Percentiles rank a stretch among this genome's conserved stretches.
These are phyloP conservation scores for Suillus subaureus DNA, from an alignment of 768 basidiomycete species.

Conservation along the genomic window DNA sequence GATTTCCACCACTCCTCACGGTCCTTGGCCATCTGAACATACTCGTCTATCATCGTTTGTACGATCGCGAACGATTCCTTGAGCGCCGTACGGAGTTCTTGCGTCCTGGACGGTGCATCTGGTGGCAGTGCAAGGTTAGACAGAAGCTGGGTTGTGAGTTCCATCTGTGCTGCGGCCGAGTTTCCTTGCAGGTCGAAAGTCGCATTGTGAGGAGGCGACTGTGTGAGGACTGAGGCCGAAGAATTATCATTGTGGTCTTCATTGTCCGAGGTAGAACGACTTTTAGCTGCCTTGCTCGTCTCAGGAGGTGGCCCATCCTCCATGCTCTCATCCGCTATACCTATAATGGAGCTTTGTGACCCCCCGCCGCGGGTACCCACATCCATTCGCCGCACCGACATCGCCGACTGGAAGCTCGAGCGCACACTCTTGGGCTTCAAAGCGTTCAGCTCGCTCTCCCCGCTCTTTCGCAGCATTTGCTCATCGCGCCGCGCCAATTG, in stretches of 20 bases:
- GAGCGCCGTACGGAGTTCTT: conserved; percentile 51
- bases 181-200: conserved; percentile 71
- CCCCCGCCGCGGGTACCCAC: conserved; percentile 26
- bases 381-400: conserved; percentile 24
- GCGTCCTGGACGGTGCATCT: conserved; percentile 28
- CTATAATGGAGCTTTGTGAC: conserved; percentile 28
- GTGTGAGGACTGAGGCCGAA: conserved; percentile 45
- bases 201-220: conserved; percentile 56
- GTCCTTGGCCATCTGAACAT: conserved; percentile 66
- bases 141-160: conserved; percentile 70
- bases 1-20: conserved; percentile 82
- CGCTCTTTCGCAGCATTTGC: conserved; percentile 40
- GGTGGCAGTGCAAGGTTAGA: conserved; percentile 41
- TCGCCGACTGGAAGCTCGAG: conserved; percentile 34
- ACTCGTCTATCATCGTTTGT: conserved; percentile 64
- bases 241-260: conserved; percentile 46
- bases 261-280: conserved; percentile 5
- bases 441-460: conserved; percentile 50
- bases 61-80: conserved; percentile 60
- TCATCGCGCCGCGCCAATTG: conserved; percentile 64
- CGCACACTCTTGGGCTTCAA: conserved; percentile 31
- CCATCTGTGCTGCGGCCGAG: conserved; percentile 72
- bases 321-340: conserved; percentile 21
- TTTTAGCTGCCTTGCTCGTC: not conserved
- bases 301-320: conserved; percentile 10